phyloP scores from a whole-genome alignment of 2,329 filamentous ascomycete species.

The Polychaeton citri region DNA sequence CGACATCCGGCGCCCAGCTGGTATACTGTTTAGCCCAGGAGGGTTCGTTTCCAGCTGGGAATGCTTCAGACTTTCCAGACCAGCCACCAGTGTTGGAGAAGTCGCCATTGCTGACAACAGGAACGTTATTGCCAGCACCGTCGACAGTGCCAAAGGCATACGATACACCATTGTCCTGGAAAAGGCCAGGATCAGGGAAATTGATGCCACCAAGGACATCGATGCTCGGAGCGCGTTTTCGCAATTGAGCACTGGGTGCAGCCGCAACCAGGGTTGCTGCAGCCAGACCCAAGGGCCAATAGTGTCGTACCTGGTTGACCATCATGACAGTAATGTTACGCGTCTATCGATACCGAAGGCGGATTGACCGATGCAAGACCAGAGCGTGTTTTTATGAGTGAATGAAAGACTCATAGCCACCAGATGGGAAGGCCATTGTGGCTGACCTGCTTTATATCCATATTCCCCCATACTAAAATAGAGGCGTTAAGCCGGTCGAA shows the following conservation, averaged over 20 bases:
- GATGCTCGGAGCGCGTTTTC: slow-evolving; percentile 2
- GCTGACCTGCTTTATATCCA: too few species aligned
- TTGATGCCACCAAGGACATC: slow-evolving; percentile 19
- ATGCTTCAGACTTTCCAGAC: slow-evolving; percentile 30
- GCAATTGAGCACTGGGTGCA: neutral
- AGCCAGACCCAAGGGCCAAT: too few species aligned
- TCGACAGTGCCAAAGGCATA: slow-evolving; percentile 36
- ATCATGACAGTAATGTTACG: too few species aligned
- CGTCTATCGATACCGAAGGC: too few species aligned
- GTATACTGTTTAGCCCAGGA: slow-evolving; percentile 35
- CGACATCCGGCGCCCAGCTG: slow-evolving; percentile 48
- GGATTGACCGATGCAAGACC: too few species aligned
- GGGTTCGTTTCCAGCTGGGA: slow-evolving; percentile 29
- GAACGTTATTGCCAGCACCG: slow-evolving; percentile 33
- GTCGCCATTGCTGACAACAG: slow-evolving; percentile 36
- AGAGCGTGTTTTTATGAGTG: too few species aligned
- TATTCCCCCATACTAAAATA: too few species aligned
- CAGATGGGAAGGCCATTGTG: too few species aligned
- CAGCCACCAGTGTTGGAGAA: slow-evolving; percentile 32
- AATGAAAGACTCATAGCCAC: too few species aligned
- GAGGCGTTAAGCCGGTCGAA: too few species aligned
- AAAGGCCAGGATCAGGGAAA: slow-evolving; percentile 42
- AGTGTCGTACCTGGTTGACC: too few species aligned
- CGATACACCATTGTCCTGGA: slow-evolving; percentile 36
- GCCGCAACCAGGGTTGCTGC: neutral